phyloP scores from a whole-genome alignment of 2,329 filamentous ascomycete genomes.

The Calonectria fujianensis region DNA sequence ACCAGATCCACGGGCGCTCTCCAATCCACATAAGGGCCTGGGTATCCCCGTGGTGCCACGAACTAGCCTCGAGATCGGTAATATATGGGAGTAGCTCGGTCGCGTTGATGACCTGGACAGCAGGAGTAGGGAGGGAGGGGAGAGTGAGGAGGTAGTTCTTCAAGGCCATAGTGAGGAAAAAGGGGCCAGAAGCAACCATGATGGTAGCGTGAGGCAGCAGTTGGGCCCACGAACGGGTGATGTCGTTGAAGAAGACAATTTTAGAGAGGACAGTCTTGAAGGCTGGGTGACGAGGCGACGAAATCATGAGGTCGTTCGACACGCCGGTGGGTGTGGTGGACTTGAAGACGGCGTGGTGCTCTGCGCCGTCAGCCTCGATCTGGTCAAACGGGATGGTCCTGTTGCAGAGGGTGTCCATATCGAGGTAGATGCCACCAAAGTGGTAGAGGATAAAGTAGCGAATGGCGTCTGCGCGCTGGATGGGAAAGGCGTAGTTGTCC shows the following conservation, averaged over 20 bases:
- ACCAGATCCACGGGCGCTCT: constrained; percentile 57
- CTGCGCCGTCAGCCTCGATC: constrained; percentile 50
- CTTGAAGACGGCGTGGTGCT: constrained; percentile 53
- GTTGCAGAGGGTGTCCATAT: constrained; percentile 64
- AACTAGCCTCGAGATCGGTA: constrained; percentile 60
- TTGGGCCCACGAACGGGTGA: constrained; percentile 75
- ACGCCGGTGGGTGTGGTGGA: constrained; percentile 83
- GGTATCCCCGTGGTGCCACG: constrained; percentile 68
- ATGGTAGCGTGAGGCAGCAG: constrained; percentile 83
- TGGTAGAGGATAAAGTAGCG: constrained; percentile 84
- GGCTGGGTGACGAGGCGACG: constrained; percentile 83
- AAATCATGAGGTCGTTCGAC: constrained; percentile 86
- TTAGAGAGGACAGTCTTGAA: constrained; percentile 81
- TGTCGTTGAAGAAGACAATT: constrained; percentile 76
- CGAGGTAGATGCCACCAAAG: constrained; percentile 84
- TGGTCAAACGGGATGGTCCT: constrained; percentile 54
- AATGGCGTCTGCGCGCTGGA: constrained; percentile 84
- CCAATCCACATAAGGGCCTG: constrained; percentile 69
- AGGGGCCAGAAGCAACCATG: constrained; percentile 85
- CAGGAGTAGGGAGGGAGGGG: constrained; percentile 55
- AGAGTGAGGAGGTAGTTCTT: constrained; percentile 79
- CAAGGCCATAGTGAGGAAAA: constrained; percentile 85
- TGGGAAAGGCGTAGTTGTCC: constrained; percentile 80
- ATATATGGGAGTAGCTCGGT: constrained; percentile 54
- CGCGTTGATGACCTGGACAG: constrained; percentile 53